Evolutionary conservation across 768 basidiomycete genomes (phyloP).

Genomic region (Amanita muscaria): DNA sequence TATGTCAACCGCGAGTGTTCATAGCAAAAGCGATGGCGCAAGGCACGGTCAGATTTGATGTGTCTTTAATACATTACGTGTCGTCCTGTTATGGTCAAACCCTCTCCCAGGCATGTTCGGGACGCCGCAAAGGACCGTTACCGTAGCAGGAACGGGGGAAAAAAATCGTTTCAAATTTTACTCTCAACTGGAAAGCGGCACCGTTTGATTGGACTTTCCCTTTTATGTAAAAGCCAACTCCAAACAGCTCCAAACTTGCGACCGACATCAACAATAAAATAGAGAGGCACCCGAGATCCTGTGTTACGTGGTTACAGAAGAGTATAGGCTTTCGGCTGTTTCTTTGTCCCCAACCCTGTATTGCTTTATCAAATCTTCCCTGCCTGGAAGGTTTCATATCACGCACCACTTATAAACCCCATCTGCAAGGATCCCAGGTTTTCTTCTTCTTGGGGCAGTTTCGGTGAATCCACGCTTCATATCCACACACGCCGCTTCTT

Average conservation of each 20-base stretch:
- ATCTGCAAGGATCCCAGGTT: not conserved
- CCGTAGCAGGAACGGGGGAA: not conserved
- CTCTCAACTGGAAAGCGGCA: too few relatives aligned
- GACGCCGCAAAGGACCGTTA: not conserved
- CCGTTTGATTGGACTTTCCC: too few relatives aligned
- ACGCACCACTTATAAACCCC: not conserved
- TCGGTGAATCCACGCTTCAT: not conserved
- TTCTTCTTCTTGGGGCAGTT: too few relatives aligned
- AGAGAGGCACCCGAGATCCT: not conserved
- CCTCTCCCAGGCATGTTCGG: not conserved
- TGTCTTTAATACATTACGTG: not conserved
- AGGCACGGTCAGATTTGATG: not conserved
- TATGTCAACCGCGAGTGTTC: constrained; percentile 4
- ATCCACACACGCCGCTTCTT: not conserved
- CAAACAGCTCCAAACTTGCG: not conserved
- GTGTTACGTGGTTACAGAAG: not conserved
- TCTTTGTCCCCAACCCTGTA: constrained; percentile 6
- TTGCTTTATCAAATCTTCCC: not conserved
- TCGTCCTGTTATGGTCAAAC: not conserved
- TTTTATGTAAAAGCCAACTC: not conserved
- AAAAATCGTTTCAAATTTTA: not conserved
- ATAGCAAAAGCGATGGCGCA: not conserved
- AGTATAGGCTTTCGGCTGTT: constrained; percentile 7
- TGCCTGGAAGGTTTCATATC: not conserved
- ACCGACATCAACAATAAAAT: not conserved